phyloP scores from a whole-genome alignment of 176 grass and related monocot species.

The Oryza meridionalis region DNA sequence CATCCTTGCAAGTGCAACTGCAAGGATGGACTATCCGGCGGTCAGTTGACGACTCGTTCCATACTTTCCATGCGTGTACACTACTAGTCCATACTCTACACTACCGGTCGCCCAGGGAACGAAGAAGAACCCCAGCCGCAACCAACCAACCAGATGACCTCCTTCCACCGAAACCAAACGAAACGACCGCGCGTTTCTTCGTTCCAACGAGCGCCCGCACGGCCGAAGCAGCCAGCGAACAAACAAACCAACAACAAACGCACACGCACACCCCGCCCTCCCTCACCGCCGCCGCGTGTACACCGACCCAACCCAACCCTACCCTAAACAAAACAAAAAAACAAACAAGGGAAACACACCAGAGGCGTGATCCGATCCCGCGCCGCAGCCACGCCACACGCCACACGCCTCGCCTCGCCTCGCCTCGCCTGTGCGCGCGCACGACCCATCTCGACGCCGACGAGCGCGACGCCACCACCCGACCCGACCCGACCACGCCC shows the following conservation, averaged over 20 bases:
- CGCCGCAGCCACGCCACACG: not conserved
- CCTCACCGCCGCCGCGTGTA: conserved; percentile 28
- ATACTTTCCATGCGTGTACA: no score
- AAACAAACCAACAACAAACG: not conserved
- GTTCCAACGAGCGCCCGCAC: no score
- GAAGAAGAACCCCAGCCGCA: not conserved
- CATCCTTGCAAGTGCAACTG: no score
- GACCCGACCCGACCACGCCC: not conserved
- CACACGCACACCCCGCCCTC: not conserved
- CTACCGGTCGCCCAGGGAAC: conserved; percentile 15
- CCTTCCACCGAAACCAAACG: not conserved
- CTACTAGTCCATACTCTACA: no score
- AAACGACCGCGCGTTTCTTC: no score
- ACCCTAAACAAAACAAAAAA: not conserved
- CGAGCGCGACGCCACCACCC: conserved; percentile 9
- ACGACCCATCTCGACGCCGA: conserved; percentile 29
- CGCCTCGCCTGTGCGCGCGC: not conserved
- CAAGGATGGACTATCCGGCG: no score
- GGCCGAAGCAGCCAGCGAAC: not conserved
- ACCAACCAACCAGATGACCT: not conserved
- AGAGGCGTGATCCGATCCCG: not conserved
- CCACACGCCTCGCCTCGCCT: not conserved
- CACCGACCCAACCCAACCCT: not conserved
- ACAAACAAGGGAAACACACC: not conserved
- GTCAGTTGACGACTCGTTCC: not conserved